Evolutionary conservation across 2,329 filamentous ascomycete species (phyloP).

Genomic region (Mollisiaceae sp.): DNA sequence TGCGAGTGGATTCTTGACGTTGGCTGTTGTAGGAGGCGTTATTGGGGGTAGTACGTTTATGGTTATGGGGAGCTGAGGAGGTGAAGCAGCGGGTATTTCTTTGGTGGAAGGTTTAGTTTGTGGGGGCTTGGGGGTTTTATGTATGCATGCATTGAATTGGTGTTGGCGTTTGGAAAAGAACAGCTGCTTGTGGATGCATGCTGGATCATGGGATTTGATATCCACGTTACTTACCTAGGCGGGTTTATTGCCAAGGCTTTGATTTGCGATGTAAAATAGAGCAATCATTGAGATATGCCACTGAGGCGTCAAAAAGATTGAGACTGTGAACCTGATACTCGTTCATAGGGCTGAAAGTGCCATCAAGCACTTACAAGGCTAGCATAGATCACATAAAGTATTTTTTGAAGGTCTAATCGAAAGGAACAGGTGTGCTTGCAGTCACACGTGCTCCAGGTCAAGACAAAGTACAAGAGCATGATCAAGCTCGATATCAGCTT

Average conservation of each 20-base stretch:
- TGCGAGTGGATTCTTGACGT: constrained; percentile 70
- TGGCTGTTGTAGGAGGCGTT: constrained; percentile 56
- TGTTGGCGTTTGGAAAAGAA: constrained; percentile 10
- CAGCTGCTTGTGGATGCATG: background rate
- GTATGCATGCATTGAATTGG: constrained; percentile 13
- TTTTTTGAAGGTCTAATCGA: too few relatives aligned
- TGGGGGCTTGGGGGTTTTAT: constrained; percentile 3
- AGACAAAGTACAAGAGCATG: too few relatives aligned
- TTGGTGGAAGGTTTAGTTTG: too few relatives aligned
- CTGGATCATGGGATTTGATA: constrained; percentile 18
- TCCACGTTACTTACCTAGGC: constrained; percentile 12
- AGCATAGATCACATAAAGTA: too few relatives aligned
- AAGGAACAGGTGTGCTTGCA: too few relatives aligned
- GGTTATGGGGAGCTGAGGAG: constrained; percentile 45
- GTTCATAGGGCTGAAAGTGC: too few relatives aligned
- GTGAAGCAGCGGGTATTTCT: too few relatives aligned
- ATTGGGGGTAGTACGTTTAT: constrained; percentile 61
- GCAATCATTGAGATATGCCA: background rate
- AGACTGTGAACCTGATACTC: background rate
- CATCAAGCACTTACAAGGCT: too few relatives aligned
- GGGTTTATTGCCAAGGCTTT: background rate
- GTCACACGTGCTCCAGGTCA: too few relatives aligned
- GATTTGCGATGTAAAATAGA: background rate
- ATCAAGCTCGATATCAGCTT: too few relatives aligned
- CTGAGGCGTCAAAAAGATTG: background rate